These are phyloP conservation scores for Cerrena zonata DNA, from an alignment of 1,284 basidiomycete genomes.

Conservation along the genomic window DNA sequence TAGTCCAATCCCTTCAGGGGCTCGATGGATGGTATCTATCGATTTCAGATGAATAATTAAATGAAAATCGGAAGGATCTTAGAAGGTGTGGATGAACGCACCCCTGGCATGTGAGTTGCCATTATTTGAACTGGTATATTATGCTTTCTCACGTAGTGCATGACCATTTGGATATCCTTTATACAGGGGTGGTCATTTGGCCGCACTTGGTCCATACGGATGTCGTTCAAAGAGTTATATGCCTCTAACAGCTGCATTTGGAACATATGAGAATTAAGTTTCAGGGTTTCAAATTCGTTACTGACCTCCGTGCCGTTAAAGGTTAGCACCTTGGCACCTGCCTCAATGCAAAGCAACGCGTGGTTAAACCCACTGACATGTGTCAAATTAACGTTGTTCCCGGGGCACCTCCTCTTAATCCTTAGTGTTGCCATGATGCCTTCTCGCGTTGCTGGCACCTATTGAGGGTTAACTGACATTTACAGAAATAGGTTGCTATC, in stretches of 20 bases:
- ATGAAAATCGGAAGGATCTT: too few relatives aligned
- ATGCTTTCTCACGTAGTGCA: slow-evolving; percentile 42
- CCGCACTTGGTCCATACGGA: not conserved
- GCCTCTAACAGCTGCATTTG: not conserved
- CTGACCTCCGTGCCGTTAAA: slow-evolving; percentile 47
- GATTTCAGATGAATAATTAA: too few relatives aligned
- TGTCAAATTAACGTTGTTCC: slow-evolving; percentile 46
- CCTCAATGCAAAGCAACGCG: slow-evolving; percentile 47
- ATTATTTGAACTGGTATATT: not conserved
- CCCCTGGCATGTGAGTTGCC: not conserved
- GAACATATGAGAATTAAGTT: not conserved
- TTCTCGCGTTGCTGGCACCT: slow-evolving; percentile 55
- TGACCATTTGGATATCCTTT: slow-evolving; percentile 43
- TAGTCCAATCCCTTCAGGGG: not conserved
- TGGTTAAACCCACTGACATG: slow-evolving; percentile 48
- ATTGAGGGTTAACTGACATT: not conserved
- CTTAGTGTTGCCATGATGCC: slow-evolving; percentile 45
- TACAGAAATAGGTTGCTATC: too few relatives aligned
- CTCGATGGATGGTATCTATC: not conserved
- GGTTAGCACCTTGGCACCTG: slow-evolving; percentile 41
- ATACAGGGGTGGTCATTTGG: slow-evolving; percentile 31
- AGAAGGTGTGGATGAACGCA: not conserved
- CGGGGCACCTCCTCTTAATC: slow-evolving; percentile 30
- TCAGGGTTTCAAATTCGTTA: not conserved
- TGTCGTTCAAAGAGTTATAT: not conserved